phyloP scores from a whole-genome alignment of 352 stramenopile genomes.

The Globisporangium takayamanum region DNA sequence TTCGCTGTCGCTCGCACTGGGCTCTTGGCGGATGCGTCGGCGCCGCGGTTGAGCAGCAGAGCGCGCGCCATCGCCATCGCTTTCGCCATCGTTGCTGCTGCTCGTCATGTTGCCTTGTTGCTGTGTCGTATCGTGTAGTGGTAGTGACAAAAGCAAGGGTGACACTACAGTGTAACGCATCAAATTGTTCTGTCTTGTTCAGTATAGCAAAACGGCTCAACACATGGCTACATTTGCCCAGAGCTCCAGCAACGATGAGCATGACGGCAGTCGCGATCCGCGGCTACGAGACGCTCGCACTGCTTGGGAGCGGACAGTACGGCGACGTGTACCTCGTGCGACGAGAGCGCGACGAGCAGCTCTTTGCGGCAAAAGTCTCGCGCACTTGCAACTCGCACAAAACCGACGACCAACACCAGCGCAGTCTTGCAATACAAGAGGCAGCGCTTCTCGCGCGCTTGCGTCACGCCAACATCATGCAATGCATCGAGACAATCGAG shows the following conservation, averaged over 20 bases:
- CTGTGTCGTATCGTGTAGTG: background rate
- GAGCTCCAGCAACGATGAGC: background rate
- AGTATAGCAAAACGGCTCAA: background rate
- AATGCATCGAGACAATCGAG: slow-evolving; percentile 44
- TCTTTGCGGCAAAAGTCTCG: slow-evolving; percentile 53
- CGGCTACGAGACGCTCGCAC: slow-evolving; percentile 37
- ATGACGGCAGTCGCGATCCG: slow-evolving; percentile 10
- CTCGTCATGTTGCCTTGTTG: background rate
- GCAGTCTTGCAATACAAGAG: slow-evolving; percentile 23
- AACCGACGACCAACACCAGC: slow-evolving; percentile 34
- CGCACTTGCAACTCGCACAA: slow-evolving; percentile 6
- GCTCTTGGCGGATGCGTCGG: slow-evolving; percentile 6
- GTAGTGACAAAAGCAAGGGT: background rate
- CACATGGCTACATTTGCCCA: slow-evolving; percentile 11
- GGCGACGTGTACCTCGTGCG: slow-evolving; percentile 48
- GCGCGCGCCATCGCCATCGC: background rate
- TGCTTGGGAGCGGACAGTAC: slow-evolving; percentile 55
- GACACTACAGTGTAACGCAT: no score
- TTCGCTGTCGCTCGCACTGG: background rate
- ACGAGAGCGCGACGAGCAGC: slow-evolving; percentile 19
- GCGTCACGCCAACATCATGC: slow-evolving; percentile 58
- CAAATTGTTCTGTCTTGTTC: no score
- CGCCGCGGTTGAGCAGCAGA: background rate
- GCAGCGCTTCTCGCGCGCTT: slow-evolving; percentile 42
- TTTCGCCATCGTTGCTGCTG: background rate